Evolutionary conservation across 106 monocot genomes (phyloP).

Genomic region (Dendrobium nobile): DNA sequence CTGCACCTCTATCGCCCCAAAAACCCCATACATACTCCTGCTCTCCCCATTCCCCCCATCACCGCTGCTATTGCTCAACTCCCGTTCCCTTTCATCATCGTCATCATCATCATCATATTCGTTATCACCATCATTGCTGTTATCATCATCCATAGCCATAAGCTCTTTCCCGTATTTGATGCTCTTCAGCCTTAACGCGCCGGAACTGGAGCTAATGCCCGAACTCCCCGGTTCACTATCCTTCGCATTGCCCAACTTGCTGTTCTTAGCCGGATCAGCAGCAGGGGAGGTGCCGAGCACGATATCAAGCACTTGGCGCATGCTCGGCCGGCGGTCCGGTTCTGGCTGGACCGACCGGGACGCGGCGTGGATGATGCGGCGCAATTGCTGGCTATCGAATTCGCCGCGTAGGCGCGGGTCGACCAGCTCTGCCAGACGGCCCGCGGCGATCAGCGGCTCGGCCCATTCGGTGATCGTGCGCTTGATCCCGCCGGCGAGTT

Average conservation of each 20-base stretch:
- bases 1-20: neutral
- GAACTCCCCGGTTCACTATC: neutral
- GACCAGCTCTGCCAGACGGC: constrained; percentile 20
- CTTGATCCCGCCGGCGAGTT: constrained; percentile 17
- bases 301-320: constrained; percentile 29
- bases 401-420: constrained; percentile 24
- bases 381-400: constrained; percentile 12
- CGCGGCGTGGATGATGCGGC: constrained; percentile 18
- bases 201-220: neutral
- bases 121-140: constrained; percentile 5
- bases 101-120: neutral
- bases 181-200: neutral
- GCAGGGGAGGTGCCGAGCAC: constrained; percentile 1
- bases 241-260: neutral
- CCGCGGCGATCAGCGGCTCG: constrained; percentile 26
- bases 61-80: neutral
- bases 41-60: neutral
- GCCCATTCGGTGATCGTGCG: constrained; percentile 49
- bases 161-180: constrained; percentile 1
- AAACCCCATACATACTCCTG: neutral
- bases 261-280: neutral
- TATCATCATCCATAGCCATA: neutral
- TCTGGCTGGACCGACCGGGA: constrained; percentile 18
- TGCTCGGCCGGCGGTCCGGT: constrained; percentile 22
- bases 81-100: neutral